Percentiles rank a stretch among this genome's conserved stretches.
phyloP scores from a whole-genome alignment of 2,329 filamentous ascomycete species.

The Arthrobotrys sphaeroides region DNA sequence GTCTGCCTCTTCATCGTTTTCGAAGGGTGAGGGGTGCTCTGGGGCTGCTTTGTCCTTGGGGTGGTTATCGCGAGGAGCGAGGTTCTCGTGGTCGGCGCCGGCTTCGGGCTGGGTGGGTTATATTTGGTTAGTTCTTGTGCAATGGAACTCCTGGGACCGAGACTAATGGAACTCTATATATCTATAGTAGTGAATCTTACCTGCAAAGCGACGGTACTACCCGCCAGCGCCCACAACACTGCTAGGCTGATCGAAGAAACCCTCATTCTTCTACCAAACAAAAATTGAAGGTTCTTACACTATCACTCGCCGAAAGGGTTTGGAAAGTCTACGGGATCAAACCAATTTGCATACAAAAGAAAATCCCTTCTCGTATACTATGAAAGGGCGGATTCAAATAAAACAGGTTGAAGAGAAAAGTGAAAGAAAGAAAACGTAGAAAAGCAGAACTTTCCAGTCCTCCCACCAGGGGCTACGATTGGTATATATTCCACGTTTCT shows the following conservation, averaged over 20 bases:
- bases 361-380: not conserved
- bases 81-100: not conserved
- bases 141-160: too few relatives aligned
- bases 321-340: too few relatives aligned
- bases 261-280: slow-evolving; percentile 25
- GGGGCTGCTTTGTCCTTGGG: not conserved
- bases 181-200: too few relatives aligned
- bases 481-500: not conserved
- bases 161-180: too few relatives aligned
- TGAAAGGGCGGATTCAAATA: too few relatives aligned
- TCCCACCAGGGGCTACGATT: not conserved
- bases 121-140: too few relatives aligned
- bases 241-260: not conserved
- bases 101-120: not conserved
- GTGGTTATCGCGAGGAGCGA: not conserved
- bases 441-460: not conserved
- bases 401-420: not conserved
- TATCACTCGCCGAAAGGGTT: too few relatives aligned
- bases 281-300: not conserved
- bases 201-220: not conserved
- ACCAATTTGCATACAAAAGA: too few relatives aligned
- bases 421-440: not conserved
- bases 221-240: slow-evolving; percentile 12
- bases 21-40: not conserved
- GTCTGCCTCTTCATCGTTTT: not conserved